A percentile compares a stretch with the other conserved stretches of the same genome.
phyloP scores from a whole-genome alignment of 2,329 filamentous ascomycete genomes.

The Nothophoma quercina region DNA sequence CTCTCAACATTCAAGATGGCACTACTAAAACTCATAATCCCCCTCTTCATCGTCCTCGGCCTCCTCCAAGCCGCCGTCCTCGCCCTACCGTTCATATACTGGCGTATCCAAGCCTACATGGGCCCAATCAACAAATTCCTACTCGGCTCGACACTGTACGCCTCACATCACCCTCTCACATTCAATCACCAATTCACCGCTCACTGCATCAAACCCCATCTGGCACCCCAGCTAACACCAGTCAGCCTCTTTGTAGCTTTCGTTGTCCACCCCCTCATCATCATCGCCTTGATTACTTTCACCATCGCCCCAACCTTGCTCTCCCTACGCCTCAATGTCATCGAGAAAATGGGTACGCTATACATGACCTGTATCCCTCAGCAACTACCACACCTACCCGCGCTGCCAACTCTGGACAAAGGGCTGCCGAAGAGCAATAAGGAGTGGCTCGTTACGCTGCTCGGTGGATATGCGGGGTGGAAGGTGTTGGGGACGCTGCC shows the following conservation, averaged over 20 bases:
- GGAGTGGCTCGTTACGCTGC: background rate
- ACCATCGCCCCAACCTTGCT: conserved; percentile 11
- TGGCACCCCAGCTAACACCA: no score
- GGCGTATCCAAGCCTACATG: background rate
- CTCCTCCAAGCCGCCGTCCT: conserved; percentile 4
- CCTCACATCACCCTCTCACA: background rate
- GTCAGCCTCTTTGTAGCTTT: conserved; percentile 1
- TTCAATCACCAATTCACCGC: no score
- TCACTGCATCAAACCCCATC: no score
- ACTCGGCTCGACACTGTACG: background rate
- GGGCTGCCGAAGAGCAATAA: background rate
- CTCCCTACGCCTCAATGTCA: background rate
- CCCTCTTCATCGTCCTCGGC: background rate
- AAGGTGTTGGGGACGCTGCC: conserved; percentile 3
- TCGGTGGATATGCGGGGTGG: conserved; percentile 7
- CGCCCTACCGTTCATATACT: conserved; percentile 1
- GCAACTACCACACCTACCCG: no score
- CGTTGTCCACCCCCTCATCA: conserved; percentile 4
- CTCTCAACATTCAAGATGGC: background rate
- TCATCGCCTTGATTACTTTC: conserved; percentile 5
- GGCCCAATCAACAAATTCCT: background rate
- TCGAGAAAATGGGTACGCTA: background rate
- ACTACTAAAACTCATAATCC: background rate
- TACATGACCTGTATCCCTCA: no score
- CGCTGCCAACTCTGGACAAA: background rate